These are phyloP conservation scores for Colletotrichum cereale DNA, from an alignment of 2,329 filamentous ascomycete species.

Conservation along the genomic window DNA sequence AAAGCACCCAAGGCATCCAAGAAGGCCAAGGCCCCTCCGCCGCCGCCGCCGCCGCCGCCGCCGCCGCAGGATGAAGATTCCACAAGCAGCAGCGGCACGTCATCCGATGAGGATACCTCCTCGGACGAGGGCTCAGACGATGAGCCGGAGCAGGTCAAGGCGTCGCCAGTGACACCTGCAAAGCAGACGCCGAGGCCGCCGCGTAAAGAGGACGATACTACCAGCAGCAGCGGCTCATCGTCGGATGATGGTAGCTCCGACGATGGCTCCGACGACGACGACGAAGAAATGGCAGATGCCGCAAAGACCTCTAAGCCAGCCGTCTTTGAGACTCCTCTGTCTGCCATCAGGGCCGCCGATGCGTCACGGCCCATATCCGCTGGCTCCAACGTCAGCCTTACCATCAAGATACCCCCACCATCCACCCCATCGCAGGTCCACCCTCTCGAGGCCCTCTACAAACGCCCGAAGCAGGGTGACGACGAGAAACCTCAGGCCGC, in stretches of 20 bases:
- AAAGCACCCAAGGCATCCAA: constrained; percentile 41
- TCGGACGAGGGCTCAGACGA: constrained; percentile 50
- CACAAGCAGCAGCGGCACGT: constrained; percentile 56
- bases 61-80: constrained; percentile 48
- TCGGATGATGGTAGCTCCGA: constrained; percentile 41
- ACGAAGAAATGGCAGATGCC: constrained; percentile 42
- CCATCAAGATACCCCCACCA: constrained; percentile 66
- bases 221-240: constrained; percentile 44
- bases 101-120: constrained; percentile 48
- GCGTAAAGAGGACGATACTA: constrained; percentile 44
- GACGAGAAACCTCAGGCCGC: not conserved
- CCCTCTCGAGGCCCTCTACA: constrained; percentile 93
- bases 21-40: constrained; percentile 39
- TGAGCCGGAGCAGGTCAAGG: constrained; percentile 40
- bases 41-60: not conserved
- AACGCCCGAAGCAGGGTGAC: constrained; percentile 69
- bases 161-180: constrained; percentile 29
- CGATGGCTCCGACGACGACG: constrained; percentile 45
- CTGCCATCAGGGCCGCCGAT: constrained; percentile 47
- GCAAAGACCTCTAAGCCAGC: constrained; percentile 20
- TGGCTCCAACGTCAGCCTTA: constrained; percentile 62
- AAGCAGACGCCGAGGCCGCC: constrained; percentile 33
- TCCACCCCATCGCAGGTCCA: constrained; percentile 72
- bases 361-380: constrained; percentile 62
- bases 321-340: constrained; percentile 19